Percentiles rank a stretch among this genome's conserved stretches.
Evolutionary conservation across 176 grass and related monocot species (phyloP).

Genomic region (Ensete ventricosum): DNA sequence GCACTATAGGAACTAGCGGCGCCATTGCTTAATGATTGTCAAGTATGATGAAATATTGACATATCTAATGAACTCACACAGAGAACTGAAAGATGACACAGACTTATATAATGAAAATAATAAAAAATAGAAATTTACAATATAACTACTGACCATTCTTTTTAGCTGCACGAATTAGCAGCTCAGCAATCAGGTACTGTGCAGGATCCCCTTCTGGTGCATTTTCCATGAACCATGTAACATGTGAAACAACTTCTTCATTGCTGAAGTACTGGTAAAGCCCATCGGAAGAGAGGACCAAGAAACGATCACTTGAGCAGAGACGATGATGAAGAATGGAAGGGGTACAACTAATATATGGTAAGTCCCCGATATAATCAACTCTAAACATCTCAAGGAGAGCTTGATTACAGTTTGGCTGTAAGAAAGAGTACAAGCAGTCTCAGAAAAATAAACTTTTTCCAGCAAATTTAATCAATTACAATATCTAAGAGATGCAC

Average conservation of each 20-base stretch:
- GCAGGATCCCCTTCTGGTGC: constrained; percentile 87
- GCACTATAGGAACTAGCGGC: too few relatives aligned
- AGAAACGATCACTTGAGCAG: constrained; percentile 56
- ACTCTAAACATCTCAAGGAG: constrained; percentile 79
- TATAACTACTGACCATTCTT: constrained; percentile 50
- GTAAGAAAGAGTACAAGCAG: constrained; percentile 21
- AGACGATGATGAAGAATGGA: constrained; percentile 69
- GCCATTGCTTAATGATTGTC: too few relatives aligned
- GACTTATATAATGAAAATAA: not conserved
- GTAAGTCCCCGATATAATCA: constrained; percentile 53
- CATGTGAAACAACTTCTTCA: constrained; percentile 83
- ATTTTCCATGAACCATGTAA: constrained; percentile 91
- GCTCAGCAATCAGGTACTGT: constrained; percentile 78
- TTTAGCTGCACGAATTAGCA: constrained; percentile 85
- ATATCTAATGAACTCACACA: not conserved
- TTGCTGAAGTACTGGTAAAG: constrained; percentile 91
- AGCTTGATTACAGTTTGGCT: constrained; percentile 68
- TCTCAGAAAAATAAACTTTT: not conserved
- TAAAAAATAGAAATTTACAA: not conserved
- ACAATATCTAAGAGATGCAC: too few relatives aligned
- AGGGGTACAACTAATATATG: constrained; percentile 76
- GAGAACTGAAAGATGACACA: not conserved
- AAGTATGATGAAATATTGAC: too few relatives aligned
- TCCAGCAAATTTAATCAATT: not conserved
- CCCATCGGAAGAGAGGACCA: constrained; percentile 82